Conservation (phyloP, 75 land plant genomes). For the Cryptomeria japonica region DNA sequence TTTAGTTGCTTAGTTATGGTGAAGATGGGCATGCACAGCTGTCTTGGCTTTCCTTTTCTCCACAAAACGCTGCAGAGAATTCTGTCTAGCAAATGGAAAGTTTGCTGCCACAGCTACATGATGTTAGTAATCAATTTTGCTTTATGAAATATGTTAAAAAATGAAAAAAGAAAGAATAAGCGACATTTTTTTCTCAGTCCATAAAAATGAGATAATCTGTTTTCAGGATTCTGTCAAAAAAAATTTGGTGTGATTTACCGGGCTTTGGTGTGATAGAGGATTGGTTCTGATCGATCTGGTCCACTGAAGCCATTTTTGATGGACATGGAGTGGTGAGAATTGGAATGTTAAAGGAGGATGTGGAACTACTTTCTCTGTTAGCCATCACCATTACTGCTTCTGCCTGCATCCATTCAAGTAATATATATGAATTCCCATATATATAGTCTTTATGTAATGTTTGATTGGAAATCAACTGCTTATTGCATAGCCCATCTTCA, state of each 20-base stretch:
- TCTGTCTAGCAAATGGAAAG: neutral
- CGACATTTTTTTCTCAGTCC: too few species aligned
- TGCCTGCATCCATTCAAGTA: neutral
- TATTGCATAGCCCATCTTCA: too few species aligned
- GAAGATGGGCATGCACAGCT: neutral
- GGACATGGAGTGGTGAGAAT: too few species aligned
- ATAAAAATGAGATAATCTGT: too few species aligned
- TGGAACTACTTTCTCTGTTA: neutral
- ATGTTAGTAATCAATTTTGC: neutral
- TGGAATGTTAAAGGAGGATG: too few species aligned
- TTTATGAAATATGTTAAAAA: too few species aligned
- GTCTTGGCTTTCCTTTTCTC: neutral
- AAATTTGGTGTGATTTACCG: too few species aligned
- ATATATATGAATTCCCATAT: too few species aligned
- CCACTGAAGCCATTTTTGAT: neutral
- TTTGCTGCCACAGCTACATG: neutral
- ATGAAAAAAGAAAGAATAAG: too few species aligned
- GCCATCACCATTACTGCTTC: neutral
- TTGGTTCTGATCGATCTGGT: neutral
- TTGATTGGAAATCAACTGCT: too few species aligned
- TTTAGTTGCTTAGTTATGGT: neutral
- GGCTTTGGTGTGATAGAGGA: neutral
- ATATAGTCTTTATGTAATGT: too few species aligned
- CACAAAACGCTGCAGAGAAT: neutral
- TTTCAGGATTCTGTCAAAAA: too few species aligned